Evolutionary conservation across 345 rosid species (phyloP), one percentile per base, ranked within the genome.

Genomic region (Populus davidiana): DNA sequence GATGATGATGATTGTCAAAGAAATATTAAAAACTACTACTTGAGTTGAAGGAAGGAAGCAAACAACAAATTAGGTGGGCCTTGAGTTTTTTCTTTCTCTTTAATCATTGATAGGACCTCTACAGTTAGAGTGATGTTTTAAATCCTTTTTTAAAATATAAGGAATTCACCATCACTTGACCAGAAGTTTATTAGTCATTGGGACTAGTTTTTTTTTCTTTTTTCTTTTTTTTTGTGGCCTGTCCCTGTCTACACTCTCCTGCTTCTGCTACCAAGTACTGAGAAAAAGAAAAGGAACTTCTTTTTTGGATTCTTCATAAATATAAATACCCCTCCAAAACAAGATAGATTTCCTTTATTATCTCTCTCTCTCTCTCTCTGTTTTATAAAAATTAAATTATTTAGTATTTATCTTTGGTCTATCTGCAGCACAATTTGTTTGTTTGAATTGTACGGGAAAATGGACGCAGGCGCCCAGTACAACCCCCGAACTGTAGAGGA

Each of bases 401-500:
- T 68, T 79, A 67, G 36, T n/a, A 29, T 33, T 69, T 62, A 36
- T 66, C 27, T 62, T 62, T 27, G 8, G 1, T 54, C 72, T 16
- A 62, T 47, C 47, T 21, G 18, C 35, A 18, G 50, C 23, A 36
- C 25, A 4, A 21, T 36, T 62, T 44, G 14, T 36, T 27, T 44
- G 14, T 62, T 17, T 31, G n/a, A 44, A 73, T 43, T 78, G 86
- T 72, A 69, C 72, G 85, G 80, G 0, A 39, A 80, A 50, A 89
- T 90, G 92, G 94, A 81, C 77, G 97, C 87, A 78, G 89, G 85
- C 50, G 82, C 86, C 1, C 93, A 79, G 82, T 90, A 86, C 84
- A 87, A 86, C 66, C 91, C 86, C 2, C 81, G 91, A 84, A 93
- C 94, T 0, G 94, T 93, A 4, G 93, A 93, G 80, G 98, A 92